A percentile compares a stretch with the other conserved stretches of the same genome.
phyloP scores from a whole-genome alignment of 225 moss, liverwort and hornwort genomes.

The Marchantia polymorpha region DNA sequence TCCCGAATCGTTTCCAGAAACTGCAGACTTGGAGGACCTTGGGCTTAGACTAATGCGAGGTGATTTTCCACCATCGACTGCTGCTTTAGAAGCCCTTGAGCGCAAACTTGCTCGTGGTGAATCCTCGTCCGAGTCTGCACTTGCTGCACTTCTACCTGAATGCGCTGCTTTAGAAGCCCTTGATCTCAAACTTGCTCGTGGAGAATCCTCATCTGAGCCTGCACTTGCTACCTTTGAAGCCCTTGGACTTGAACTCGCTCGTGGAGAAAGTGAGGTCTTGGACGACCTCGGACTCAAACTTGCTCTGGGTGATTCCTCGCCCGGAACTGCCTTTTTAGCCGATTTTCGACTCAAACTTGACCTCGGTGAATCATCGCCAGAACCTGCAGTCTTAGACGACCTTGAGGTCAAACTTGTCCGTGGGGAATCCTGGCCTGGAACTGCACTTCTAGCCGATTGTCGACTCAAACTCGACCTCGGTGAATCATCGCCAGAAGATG shows the following conservation, averaged over 20 bases:
- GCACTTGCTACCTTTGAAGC: not conserved
- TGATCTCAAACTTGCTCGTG: not conserved
- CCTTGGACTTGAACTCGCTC: no score
- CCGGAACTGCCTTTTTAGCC: no score
- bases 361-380: no score
- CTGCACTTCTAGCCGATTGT: no score
- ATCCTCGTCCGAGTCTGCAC: no score
- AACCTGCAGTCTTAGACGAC: not conserved
- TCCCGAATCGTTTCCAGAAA: not conserved
- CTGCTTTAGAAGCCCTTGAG: no score
- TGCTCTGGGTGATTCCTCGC: not conserved
- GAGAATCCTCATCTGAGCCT: no score
- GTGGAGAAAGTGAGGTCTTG: not conserved
- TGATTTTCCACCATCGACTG: not conserved
- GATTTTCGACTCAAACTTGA: no score
- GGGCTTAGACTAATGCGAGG: not conserved
- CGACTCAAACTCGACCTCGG: no score
- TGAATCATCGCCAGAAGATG: not conserved
- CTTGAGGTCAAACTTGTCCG: not conserved
- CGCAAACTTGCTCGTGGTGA: not conserved
- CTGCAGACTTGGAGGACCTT: constrained; percentile 1
- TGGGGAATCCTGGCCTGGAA: no score
- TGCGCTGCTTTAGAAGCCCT: not conserved
- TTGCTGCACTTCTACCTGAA: not conserved
- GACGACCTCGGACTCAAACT: not conserved